Conservation (phyloP, 257 asterid genomes). For the Solanum commersonii region DNA sequence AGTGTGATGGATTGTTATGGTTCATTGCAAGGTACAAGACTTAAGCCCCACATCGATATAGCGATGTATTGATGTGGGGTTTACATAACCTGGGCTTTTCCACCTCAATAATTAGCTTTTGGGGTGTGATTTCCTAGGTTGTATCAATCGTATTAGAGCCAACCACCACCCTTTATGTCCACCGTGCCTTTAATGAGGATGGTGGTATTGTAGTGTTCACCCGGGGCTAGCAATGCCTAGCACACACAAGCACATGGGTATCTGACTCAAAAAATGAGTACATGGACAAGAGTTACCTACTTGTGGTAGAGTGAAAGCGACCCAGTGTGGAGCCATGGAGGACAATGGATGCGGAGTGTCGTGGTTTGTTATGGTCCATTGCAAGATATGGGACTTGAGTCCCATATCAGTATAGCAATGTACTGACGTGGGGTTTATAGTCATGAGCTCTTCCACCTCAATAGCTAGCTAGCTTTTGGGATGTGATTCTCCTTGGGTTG, state of each 20-base stretch:
- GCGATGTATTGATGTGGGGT: not conserved
- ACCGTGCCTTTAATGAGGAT: not conserved
- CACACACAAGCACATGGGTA: no score
- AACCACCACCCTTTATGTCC: not conserved
- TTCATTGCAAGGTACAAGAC: not conserved
- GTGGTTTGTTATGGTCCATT: not conserved
- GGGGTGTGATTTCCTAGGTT: not conserved
- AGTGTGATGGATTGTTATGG: not conserved
- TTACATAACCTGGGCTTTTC: not conserved
- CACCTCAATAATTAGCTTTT: not conserved
- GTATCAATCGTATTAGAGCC: not conserved
- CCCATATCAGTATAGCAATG: not conserved
- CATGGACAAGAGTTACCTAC: not conserved
- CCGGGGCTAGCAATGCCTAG: not conserved
- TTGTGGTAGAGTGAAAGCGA: not conserved
- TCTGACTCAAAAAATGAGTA: no score
- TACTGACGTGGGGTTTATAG: not conserved
- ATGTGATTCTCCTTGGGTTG: not conserved
- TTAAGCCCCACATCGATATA: not conserved
- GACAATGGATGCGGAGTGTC: not conserved
- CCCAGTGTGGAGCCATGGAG: not conserved
- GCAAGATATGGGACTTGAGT: not conserved
- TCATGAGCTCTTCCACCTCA: not conserved
- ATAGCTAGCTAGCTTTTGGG: not conserved
- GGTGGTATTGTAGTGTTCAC: not conserved